Base-by-base conservation (phyloP, 2,329 filamentous ascomycete genomes). In the Aureobasidium zeae region DNA sequence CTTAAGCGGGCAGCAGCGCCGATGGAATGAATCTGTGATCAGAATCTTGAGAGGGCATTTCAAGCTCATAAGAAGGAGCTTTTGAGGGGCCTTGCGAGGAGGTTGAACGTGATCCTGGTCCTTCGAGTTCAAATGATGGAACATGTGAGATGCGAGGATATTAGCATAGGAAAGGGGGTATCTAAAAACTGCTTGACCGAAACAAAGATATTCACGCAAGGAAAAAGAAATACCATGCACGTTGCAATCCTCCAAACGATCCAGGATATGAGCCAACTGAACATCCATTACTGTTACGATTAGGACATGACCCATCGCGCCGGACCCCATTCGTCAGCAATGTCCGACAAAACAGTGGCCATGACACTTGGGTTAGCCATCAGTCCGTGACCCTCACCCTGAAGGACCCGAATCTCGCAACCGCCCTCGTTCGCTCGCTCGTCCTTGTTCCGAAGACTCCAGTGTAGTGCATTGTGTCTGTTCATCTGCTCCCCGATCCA, bases 281-380 rank as follows among this genome's bases (percentile, higher is more conserved):
- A n/a, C n/a, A n/a, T n/a, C n/a, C n/a, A n/a, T n/a, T n/a, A n/a
- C n/a, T n/a, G n/a, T 17, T 21, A 37, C 8, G 19, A 20, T 42
- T 12, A 42, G 3, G 29, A 22, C 21, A 42, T 33, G 21, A 25
- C 25, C 39, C 48, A 47, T 35, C 24, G 20, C 22, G 24, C 28
- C 13, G 21, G 32, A 28, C 24, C 51, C 89, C 89, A 96, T 61
- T 96, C 91, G 52, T 80, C 80, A 41, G 85, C 83, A 56, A 98
- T 94, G 66, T 98, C 91, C 63, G 86, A 89, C 25, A 98, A 68
- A n/a, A 96, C 83, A 15, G 81, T 79, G 31, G 86, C 85, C 91
- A 98, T 98, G 32, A 96, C 89, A 11, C 72, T 71, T 0, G 91
- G 88, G 52, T 83, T 93, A 1, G 91, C 91, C 91, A 98, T 98